Conservation (phyloP, 352 stramenopile species). For the Hyphochytrium catenoides region DNA sequence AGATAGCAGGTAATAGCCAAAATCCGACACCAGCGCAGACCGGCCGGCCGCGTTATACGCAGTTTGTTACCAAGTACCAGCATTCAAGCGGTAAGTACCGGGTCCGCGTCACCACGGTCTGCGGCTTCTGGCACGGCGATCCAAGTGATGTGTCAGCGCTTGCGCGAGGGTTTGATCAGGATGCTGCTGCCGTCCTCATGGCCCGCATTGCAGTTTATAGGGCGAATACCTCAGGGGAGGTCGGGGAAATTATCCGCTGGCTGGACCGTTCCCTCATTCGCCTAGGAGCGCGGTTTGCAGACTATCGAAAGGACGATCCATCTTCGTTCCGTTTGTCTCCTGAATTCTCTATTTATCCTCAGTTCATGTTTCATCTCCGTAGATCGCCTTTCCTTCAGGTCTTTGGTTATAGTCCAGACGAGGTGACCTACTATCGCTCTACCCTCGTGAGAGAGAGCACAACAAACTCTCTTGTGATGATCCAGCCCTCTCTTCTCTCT, state of each 20-base stretch:
- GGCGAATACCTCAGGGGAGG: slow-evolving; percentile 55
- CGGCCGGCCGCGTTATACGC: slow-evolving; percentile 82
- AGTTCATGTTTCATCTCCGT: slow-evolving; percentile 99
- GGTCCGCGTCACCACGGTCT: slow-evolving; percentile 92
- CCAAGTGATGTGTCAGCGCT: slow-evolving; percentile 72
- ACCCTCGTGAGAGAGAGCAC: slow-evolving; percentile 81
- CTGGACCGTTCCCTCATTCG: slow-evolving; percentile 94
- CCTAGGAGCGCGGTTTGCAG: slow-evolving; percentile 94
- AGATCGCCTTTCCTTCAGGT: slow-evolving; percentile 97
- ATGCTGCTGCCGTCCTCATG: slow-evolving; percentile 89
- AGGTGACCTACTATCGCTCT: slow-evolving; percentile 90
- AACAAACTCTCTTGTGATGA: slow-evolving; percentile 98
- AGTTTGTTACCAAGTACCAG: slow-evolving; percentile 97
- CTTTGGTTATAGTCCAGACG: slow-evolving; percentile 96
- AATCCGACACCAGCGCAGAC: slow-evolving; percentile 18
- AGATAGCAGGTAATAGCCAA: slow-evolving; percentile 81
- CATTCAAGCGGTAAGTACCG: slow-evolving; percentile 82
- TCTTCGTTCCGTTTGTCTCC: slow-evolving; percentile 82
- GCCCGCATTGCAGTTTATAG: slow-evolving; percentile 62
- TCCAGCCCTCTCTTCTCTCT: slow-evolving; percentile 95
- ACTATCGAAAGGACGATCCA: slow-evolving; percentile 94
- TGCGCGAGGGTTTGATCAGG: slow-evolving; percentile 93
- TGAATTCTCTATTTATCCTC: slow-evolving; percentile 97
- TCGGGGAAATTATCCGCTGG: slow-evolving; percentile 65
- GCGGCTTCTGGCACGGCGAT: slow-evolving; percentile 78